Evolutionary conservation across 805 yeast genomes (phyloP).

Genomic region (Lipomyces sp.): DNA sequence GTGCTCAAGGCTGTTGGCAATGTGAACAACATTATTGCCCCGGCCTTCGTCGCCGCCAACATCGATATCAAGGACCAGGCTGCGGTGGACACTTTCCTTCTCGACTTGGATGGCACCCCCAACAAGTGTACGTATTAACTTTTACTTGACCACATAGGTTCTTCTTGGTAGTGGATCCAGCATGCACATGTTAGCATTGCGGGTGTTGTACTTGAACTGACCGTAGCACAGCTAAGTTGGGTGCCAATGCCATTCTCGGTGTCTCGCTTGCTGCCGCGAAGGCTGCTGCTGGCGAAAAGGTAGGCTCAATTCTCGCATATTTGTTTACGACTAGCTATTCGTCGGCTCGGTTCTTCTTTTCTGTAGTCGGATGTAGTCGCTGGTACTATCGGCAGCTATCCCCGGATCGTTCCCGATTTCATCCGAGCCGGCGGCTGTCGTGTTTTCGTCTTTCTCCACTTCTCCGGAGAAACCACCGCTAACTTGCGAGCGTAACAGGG

Average conservation of each 20-base stretch:
- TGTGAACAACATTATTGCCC: conserved; percentile 93
- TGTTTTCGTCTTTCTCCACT: conserved; percentile 15
- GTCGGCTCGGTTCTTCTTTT: conserved; percentile 1
- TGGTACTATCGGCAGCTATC: neutral
- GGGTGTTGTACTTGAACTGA: conserved; percentile 16
- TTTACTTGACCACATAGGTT: neutral
- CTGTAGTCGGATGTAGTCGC: neutral
- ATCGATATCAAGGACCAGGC: conserved; percentile 85
- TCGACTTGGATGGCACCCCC: conserved; percentile 90
- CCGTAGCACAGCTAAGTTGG: conserved; percentile 63
- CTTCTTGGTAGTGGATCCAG: neutral
- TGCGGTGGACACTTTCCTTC: conserved; percentile 83
- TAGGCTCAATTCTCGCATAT: neutral
- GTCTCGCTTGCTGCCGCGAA: conserved; percentile 96
- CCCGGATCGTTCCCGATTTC: neutral
- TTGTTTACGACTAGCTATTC: neutral
- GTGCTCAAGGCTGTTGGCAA: conserved; percentile 94
- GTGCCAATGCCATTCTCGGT: conserved; percentile 99
- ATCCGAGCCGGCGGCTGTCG: neutral
- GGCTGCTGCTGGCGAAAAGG: conserved; percentile 95
- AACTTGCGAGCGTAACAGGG: conserved; percentile 45
- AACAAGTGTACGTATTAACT: conserved; percentile 65
- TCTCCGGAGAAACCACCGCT: conserved; percentile 6
- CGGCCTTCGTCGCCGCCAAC: conserved; percentile 82
- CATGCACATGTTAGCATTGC: neutral